Base-by-base conservation (phyloP, 176 grass and related monocot species). In the Chloris gayana region DNA sequence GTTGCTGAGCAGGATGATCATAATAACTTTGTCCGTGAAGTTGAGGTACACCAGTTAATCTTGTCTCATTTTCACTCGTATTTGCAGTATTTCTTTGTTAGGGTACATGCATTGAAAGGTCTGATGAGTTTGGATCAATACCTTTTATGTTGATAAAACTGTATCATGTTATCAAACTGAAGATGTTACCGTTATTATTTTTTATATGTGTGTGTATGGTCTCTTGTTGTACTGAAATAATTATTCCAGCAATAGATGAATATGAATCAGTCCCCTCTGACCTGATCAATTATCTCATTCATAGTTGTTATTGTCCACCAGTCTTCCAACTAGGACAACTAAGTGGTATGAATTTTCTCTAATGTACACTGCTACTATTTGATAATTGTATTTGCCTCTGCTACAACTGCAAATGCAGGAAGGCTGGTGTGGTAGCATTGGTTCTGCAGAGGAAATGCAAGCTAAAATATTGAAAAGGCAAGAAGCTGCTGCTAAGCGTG, bases 401-500 rank as follows among this genome's bases (percentile, higher is more conserved):
- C 60, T 50, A 61, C 7, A 37, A 31, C 6, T 25, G 81, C 41
- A 78, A 82, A 83, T 91, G 76, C 69, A 99, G 97, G 97, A 80
- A 82, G 80, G 90, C 51, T 99, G 93, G 97, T 96, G 97, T 78
- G 97, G 92, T 31, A 89, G 85, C 81, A 89, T 84, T 85, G 97
- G 91, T 72, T 99, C 93, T 3, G 56, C 82, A 44, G 87, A 95
- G 84, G 90, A 99, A 93, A 88, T 99, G 76, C 93, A 96, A 80
- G 76, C 88, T 79, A 99, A 99, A 85, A 78, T 93, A 78, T 65
- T 96, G 75, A 99, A 93, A 88, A 93, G 93, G 46, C 86, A 87
- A 91, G 88, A 96, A 80, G 97, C 97, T 77, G 97, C 90, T 79
- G 97, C 87, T 22, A 99, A 93, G 73, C 90, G 93, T 45, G 97